Evolutionary conservation across 805 yeast genomes (phyloP), one percentile per base, ranked within the genome.

Genomic region (Pichia kluyveri): DNA sequence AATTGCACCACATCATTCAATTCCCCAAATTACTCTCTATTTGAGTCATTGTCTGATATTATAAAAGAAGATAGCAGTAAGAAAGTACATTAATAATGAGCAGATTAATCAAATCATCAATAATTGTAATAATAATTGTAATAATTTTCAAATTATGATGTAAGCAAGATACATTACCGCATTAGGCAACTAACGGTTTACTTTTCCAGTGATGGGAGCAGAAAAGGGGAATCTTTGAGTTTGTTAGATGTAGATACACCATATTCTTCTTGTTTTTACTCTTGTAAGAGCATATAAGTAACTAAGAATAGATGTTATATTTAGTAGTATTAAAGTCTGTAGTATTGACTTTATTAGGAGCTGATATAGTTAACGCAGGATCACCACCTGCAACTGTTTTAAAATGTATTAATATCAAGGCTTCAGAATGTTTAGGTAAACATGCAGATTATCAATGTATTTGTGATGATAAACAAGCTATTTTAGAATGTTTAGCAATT

Each of bases 401-500:
- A 17, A 48, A 53, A 7, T 62, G 66, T 49, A 52, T 56, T 12
- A 53, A 43, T 38, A 6, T 38, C n/a, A 26, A 50, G 32, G 58
- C 61, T 2, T 14, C 48, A 49, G n/a, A 34, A 39, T 44, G 63
- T 48, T 15, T 61, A 52, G 44, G 41, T n/a, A 42, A 43, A 23
- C 55, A 52, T 10, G 42, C 52, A 14, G 73, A 72, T 54, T 49
- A 70, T 38, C 45, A 53, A 7, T 66, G 73, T 47, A 45, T 71
- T 38, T 74, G 79, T 55, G 54, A 47, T 12, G 52, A 56, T 5
- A 51, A 58, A 27, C 28, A 42, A 6, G 49, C 44, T 5, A 44
- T 72, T n/a, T 66, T 59, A 36, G 47, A 67, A 17, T 74, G 79
- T 51, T 53, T 73, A 30, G 66, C 65, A 12, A 72, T 68, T 39